Evolutionary conservation across 1,139 yeast species (phyloP).

Genomic region (Yamadazyma buinensis): DNA sequence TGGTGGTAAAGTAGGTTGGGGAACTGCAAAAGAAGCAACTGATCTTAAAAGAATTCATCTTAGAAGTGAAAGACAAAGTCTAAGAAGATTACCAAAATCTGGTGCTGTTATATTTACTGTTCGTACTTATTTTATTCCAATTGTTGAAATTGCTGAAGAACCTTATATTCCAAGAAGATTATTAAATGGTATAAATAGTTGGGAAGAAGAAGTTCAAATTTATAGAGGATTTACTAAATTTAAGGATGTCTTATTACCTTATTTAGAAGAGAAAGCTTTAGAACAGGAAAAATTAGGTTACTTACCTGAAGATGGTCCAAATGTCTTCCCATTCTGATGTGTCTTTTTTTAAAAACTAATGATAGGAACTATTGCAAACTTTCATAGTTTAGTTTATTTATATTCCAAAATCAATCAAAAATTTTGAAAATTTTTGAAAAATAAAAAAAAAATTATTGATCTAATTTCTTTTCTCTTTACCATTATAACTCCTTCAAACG

Average conservation of each 20-base stretch:
- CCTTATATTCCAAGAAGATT: constrained; percentile 59
- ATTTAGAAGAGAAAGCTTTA: constrained; percentile 45
- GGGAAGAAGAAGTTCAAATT: constrained; percentile 56
- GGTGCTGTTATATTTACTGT: constrained; percentile 62
- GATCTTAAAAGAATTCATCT: constrained; percentile 45
- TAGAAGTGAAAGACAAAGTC: constrained; percentile 67
- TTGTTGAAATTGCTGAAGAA: constrained; percentile 50
- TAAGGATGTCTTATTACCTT: constrained; percentile 52
- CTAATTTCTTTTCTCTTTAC: no score
- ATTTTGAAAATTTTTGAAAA: no score
- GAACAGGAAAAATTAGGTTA: constrained; percentile 50
- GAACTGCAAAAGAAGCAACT: constrained; percentile 51
- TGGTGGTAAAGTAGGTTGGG: constrained; percentile 51
- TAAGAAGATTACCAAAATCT: constrained; percentile 60
- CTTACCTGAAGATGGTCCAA: constrained; percentile 34
- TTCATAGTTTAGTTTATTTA: no score
- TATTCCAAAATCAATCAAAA: no score
- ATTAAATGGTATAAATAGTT: constrained; percentile 52
- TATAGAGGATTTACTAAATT: constrained; percentile 58
- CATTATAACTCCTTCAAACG: no score
- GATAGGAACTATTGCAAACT: no score
- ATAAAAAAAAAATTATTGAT: no score
- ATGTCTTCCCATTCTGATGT: constrained; percentile 38
- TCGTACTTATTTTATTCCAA: constrained; percentile 59
- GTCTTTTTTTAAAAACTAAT: no score